phyloP scores from a whole-genome alignment of 1,284 basidiomycete genomes.

The Phylloboletellus chloephorus region DNA sequence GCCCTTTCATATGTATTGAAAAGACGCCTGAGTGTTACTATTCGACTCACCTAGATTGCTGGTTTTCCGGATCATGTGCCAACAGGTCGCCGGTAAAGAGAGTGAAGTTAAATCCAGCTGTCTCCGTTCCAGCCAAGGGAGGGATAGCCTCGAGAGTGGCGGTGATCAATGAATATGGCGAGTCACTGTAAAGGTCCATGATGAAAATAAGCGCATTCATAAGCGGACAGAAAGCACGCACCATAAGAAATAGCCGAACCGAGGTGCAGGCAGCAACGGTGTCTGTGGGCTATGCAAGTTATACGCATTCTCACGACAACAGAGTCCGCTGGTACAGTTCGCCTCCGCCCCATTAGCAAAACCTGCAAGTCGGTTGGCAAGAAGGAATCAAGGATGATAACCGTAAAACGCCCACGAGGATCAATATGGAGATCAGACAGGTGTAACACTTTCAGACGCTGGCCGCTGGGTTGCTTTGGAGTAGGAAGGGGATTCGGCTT shows the following conservation, averaged over 20 bases:
- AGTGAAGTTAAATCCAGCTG: conserved; percentile 58
- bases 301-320: conserved; percentile 59
- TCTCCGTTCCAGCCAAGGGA: conserved; percentile 55
- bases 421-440: conserved; percentile 78
- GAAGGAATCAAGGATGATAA: not conserved
- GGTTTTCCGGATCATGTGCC: conserved; percentile 62
- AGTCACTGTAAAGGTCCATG: conserved; percentile 46
- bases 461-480: conserved; percentile 52
- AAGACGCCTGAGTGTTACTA: not conserved
- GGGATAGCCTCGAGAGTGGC: conserved; percentile 67
- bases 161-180: conserved; percentile 59
- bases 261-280: conserved; percentile 54
- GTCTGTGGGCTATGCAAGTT: conserved; percentile 49
- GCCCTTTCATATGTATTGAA: conserved; percentile 29
- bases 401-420: conserved; percentile 41
- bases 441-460: conserved; percentile 69
- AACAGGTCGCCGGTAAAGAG: conserved; percentile 76
- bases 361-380: conserved; percentile 34
- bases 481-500: conserved; percentile 62
- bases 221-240: conserved; percentile 21
- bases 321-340: conserved; percentile 67
- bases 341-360: conserved; percentile 71
- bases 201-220: not conserved
- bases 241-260: conserved; percentile 63
- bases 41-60: conserved; percentile 49